Percentiles rank a stretch among this genome's conserved stretches.
phyloP scores from a whole-genome alignment of 1,284 basidiomycete species.

The Boletus smithii region DNA sequence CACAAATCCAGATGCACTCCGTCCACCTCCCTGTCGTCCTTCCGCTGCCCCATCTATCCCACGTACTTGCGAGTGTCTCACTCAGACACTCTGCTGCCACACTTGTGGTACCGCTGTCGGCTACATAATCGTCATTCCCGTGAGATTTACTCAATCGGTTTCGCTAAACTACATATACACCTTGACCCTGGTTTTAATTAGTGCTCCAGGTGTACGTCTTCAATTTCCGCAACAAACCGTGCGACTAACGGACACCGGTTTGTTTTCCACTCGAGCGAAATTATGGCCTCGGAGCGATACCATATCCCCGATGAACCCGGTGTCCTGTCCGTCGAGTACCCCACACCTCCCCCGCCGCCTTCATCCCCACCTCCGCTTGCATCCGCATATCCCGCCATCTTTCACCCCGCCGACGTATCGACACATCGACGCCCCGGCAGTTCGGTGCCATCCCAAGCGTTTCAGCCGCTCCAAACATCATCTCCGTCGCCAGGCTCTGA shows the following conservation, averaged over 20 bases:
- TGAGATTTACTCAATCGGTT: constrained; percentile 30
- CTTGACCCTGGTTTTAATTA: constrained; percentile 29
- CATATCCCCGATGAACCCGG: constrained; percentile 71
- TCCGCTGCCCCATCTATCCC: constrained; percentile 31
- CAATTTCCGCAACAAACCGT: constrained; percentile 59
- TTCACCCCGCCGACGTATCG: constrained; percentile 18
- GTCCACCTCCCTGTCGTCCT: constrained; percentile 36
- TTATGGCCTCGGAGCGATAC: constrained; percentile 65
- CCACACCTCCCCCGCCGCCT: constrained; percentile 31
- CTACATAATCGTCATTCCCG: constrained; percentile 72
- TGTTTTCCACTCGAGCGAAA: constrained; percentile 81
- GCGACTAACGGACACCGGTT: constrained; percentile 84
- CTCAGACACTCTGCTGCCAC: constrained; percentile 77
- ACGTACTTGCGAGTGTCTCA: constrained; percentile 66
- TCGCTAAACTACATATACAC: constrained; percentile 4
- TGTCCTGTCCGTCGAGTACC: constrained; percentile 47
- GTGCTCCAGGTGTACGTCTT: constrained; percentile 71
- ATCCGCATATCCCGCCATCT: constrained; percentile 20
- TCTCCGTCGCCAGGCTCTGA: constrained; percentile 30
- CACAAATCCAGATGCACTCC: constrained; percentile 43
- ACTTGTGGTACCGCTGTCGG: constrained; percentile 75
- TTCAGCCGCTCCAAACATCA: constrained; percentile 16
- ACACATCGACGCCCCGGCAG: constrained; percentile 11
- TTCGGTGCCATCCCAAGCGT: constrained; percentile 20
- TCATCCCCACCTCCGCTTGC: constrained; percentile 26